These are phyloP conservation scores for Peniophora sp. DNA, from an alignment of 1,284 basidiomycete genomes.

Conservation along the genomic window DNA sequence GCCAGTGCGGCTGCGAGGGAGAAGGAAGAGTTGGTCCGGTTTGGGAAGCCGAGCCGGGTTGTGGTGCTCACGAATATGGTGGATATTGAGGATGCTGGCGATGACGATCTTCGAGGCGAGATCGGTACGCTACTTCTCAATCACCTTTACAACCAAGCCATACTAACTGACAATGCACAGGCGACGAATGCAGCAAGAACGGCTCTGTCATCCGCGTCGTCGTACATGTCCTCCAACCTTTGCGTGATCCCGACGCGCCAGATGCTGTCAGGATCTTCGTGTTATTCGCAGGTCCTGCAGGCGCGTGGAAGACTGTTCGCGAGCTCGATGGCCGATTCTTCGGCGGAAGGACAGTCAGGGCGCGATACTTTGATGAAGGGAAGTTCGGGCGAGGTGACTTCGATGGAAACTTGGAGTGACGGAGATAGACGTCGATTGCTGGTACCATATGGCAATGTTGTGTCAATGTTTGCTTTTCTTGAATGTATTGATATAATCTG, in stretches of 20 bases:
- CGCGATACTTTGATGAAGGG: conserved; percentile 74
- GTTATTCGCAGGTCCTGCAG: conserved; percentile 80
- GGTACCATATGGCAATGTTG: too few species aligned
- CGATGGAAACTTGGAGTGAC: conserved; percentile 27
- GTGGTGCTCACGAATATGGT: conserved; percentile 87
- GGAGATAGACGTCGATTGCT: background rate
- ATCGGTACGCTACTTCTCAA: conserved; percentile 51
- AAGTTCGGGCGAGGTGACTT: conserved; percentile 46
- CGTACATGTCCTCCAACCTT: conserved; percentile 68
- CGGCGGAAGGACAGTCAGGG: conserved; percentile 76
- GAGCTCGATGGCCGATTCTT: conserved; percentile 90
- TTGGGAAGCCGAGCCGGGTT: conserved; percentile 84
- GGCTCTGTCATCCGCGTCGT: conserved; percentile 87
- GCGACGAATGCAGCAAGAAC: conserved; percentile 84
- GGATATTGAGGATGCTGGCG: conserved; percentile 69
- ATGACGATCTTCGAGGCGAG: conserved; percentile 80
- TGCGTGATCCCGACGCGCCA: conserved; percentile 36
- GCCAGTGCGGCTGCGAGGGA: conserved; percentile 72
- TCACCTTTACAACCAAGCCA: conserved; percentile 2
- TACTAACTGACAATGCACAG: conserved; percentile 27
- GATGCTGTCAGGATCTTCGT: conserved; percentile 82
- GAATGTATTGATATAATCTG: too few species aligned
- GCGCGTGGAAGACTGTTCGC: conserved; percentile 89
- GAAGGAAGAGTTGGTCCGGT: conserved; percentile 67
- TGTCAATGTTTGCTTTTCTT: too few species aligned